Base-by-base conservation (phyloP, 176 grass and related monocot genomes). In the Urochloa ruziziensis region DNA sequence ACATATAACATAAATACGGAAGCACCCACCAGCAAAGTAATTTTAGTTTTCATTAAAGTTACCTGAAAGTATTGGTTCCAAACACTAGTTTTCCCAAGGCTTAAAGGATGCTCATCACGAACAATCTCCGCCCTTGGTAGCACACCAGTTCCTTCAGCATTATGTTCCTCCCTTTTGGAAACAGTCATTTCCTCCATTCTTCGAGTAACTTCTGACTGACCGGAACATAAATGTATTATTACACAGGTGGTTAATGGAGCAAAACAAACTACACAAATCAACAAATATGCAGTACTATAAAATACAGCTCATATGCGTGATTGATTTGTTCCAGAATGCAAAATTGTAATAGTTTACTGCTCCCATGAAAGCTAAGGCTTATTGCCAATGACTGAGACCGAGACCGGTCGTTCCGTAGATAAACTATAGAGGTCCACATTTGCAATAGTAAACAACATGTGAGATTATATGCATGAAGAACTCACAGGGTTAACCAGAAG, bases 61-160 rank as follows among this genome's bases (percentile, higher is more conserved):
- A 98, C 96, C 91, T 98, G 96, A 82, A 98, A 98, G 71, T 94
- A 90, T 85, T 94, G 91, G 81, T 98, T 98, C 96, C 93, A 98
- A 42, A 98, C 91, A 77, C 96, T 98, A 82, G 87, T 94, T 90
- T 95, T 89, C 35, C 86, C 89, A 43, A 98, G 93, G 73, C 93
- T 98, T 78, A 98, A 67, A 70, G 96, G 96, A 87, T 98, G 96
- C 62, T 98, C 96, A 56, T 90, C 96, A 62, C 82, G 87, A 81
- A 84, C 59, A 78, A 98, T 91, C 52, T 90, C 85, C 5, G 93
- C 92, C 58, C 96, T 95, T 49, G 93, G 82, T 64, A 98, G 89
- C 25, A 98, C 86, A 19, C 93, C 96, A 32, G 75, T 88, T 43
- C 87, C 89, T 87, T 92, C 84, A 77, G 73, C 82, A 88, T 67